Percentiles rank a stretch among this genome's conserved stretches.
phyloP scores from a whole-genome alignment of 1,284 basidiomycete species.

The Phellinidium pouzarii region DNA sequence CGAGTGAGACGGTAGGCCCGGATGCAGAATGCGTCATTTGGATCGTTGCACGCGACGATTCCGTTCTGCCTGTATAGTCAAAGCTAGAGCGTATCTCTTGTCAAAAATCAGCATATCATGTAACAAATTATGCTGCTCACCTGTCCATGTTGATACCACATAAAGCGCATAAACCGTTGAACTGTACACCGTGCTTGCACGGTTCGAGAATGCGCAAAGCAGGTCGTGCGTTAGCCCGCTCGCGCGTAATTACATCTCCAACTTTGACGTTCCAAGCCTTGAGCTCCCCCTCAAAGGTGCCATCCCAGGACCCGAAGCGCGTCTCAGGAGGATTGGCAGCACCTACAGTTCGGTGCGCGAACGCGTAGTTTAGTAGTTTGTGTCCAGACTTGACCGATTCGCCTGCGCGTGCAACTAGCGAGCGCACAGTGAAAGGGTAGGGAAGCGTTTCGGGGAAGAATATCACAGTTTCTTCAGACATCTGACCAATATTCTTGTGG shows the following conservation, averaged over 20 bases:
- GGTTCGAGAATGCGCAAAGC: conserved; percentile 71
- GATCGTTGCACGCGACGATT: conserved; percentile 74
- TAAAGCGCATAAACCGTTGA: conserved; percentile 86
- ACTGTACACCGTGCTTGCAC: conserved; percentile 91
- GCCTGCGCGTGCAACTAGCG: conserved; percentile 46
- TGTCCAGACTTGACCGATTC: conserved; percentile 56
- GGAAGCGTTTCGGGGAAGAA: conserved; percentile 66
- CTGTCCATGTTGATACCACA: conserved; percentile 92
- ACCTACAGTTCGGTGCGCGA: conserved; percentile 41
- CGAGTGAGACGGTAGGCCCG: conserved; percentile 70
- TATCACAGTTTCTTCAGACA: conserved; percentile 41
- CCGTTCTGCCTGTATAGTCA: conserved; percentile 82
- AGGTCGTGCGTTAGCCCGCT: conserved; percentile 48
- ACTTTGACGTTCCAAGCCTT: conserved; percentile 56
- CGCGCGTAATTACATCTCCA: conserved; percentile 53
- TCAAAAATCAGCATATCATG: conserved; percentile 15
- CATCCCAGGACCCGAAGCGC: conserved; percentile 85
- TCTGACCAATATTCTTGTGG: not conserved
- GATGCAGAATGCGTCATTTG: conserved; percentile 81
- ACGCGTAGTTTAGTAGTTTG: conserved; percentile 76
- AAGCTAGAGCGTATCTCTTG: conserved; percentile 39
- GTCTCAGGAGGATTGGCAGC: conserved; percentile 45
- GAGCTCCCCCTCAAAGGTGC: conserved; percentile 69
- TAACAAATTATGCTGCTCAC: conserved; percentile 41
- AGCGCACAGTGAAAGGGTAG: conserved; percentile 73